Conservation (phyloP, 768 basidiomycete species). For the Kwoniella heveanensis region DNA sequence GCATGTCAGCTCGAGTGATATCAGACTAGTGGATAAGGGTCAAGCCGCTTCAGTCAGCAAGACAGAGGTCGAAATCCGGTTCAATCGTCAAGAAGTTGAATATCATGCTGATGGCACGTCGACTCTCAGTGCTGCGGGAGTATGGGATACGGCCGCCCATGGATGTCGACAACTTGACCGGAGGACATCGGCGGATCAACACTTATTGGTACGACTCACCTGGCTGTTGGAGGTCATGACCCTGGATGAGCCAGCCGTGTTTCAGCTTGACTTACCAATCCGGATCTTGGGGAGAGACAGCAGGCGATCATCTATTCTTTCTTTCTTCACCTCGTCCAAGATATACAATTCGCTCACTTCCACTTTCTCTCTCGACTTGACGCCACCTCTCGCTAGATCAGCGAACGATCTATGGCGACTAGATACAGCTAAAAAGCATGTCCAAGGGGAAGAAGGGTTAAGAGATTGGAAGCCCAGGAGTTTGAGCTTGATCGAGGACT, state of each 20-base stretch:
- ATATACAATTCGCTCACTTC: constrained; percentile 75
- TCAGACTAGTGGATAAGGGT: constrained; percentile 80
- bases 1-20: constrained; percentile 75
- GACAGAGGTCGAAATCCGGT: constrained; percentile 67
- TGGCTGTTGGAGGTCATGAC: constrained; percentile 81
- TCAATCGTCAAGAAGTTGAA: constrained; percentile 68
- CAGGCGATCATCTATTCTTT: constrained; percentile 74
- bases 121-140: constrained; percentile 66
- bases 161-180: constrained; percentile 82
- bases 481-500: constrained; percentile 84
- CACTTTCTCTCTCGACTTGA: constrained; percentile 79
- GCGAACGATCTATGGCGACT: constrained; percentile 89
- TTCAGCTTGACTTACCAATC: constrained; percentile 82
- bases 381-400: constrained; percentile 81
- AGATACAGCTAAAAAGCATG: constrained; percentile 92
- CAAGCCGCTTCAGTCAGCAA: constrained; percentile 53
- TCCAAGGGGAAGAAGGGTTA: constrained; percentile 84
- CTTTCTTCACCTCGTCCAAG: constrained; percentile 77
- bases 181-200: constrained; percentile 69
- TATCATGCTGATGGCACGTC: constrained; percentile 85
- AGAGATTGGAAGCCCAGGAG: constrained; percentile 84
- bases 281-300: constrained; percentile 82
- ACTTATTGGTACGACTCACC: constrained; percentile 73
- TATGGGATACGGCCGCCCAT: constrained; percentile 94
- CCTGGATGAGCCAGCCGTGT: constrained; percentile 82